These are phyloP conservation scores for Zalaria sp. DNA, from an alignment of 2,329 filamentous ascomycete genomes.

Conservation along the genomic window DNA sequence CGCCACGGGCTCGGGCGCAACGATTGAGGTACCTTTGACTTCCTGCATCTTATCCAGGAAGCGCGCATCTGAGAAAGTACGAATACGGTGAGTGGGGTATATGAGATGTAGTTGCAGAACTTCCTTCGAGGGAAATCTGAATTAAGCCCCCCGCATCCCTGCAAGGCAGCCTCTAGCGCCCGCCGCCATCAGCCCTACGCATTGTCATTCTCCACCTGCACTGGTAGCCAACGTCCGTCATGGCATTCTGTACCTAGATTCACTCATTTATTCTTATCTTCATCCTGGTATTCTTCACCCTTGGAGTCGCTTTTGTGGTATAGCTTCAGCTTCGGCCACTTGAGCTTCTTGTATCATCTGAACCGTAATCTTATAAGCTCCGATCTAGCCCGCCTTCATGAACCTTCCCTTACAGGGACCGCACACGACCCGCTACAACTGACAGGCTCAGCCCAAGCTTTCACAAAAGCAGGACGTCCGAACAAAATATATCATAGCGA, in stretches of 20 bases:
- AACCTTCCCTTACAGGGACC: no score
- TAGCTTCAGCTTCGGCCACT: neutral
- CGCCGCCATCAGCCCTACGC: neutral
- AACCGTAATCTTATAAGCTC: no score
- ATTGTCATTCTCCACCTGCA: neutral
- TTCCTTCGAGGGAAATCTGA: no score
- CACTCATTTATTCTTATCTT: neutral
- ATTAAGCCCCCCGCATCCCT: neutral
- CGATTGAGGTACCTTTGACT: neutral
- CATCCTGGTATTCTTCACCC: neutral
- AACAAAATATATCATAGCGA: no score
- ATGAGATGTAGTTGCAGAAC: no score
- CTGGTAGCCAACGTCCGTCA: neutral
- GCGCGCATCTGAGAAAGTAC: neutral
- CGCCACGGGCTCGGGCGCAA: constrained; percentile 2
- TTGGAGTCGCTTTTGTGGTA: neutral
- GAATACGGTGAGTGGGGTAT: no score
- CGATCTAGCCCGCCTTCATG: no score
- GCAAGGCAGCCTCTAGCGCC: neutral
- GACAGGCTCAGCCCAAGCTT: no score
- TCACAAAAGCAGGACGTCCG: no score
- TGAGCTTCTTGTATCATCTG: no score
- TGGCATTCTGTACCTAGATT: no score
- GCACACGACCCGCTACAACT: no score
- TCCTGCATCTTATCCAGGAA: neutral